Percentiles rank a stretch among this genome's conserved stretches.
phyloP scores from a whole-genome alignment of 768 basidiomycete species.

The Boletus reticuloceps region DNA sequence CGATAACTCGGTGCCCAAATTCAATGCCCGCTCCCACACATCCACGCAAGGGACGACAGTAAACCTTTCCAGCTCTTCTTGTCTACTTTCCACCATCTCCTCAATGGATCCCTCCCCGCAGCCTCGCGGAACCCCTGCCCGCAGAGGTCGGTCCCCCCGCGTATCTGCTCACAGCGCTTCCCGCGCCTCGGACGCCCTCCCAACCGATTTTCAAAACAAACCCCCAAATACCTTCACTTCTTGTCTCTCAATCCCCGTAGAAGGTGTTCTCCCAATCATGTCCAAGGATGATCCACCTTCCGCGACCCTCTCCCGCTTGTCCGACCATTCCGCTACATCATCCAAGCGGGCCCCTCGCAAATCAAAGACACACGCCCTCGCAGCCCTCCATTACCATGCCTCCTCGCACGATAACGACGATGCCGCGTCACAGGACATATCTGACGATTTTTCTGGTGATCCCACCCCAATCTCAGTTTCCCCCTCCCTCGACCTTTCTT shows the following conservation, averaged over 20 bases:
- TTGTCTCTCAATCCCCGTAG: slow-evolving; percentile 73
- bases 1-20: slow-evolving; percentile 40
- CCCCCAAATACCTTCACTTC: slow-evolving; percentile 51
- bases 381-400: slow-evolving; percentile 69
- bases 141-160: slow-evolving; percentile 62
- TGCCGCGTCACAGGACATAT: slow-evolving; percentile 35
- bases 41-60: slow-evolving; percentile 26
- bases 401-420: slow-evolving; percentile 55
- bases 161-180: slow-evolving; percentile 44
- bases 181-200: slow-evolving; percentile 42
- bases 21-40: slow-evolving; percentile 41
- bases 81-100: slow-evolving; percentile 38
- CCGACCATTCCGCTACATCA: slow-evolving; percentile 41
- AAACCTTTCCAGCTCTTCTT: slow-evolving; percentile 7
- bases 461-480: slow-evolving; percentile 60
- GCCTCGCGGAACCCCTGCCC: slow-evolving; percentile 58
- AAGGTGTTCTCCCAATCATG: slow-evolving; percentile 69
- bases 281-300: slow-evolving; percentile 40
- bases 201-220: slow-evolving; percentile 52
- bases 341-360: slow-evolving; percentile 78
- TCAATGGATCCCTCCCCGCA: slow-evolving; percentile 40
- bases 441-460: slow-evolving; percentile 48
- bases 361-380: slow-evolving; percentile 86
- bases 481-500: slow-evolving; percentile 60
- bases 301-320: slow-evolving; percentile 31